Evolutionary conservation across 2,329 filamentous ascomycete species (phyloP).

Genomic region (Ceratocystis papillata): DNA sequence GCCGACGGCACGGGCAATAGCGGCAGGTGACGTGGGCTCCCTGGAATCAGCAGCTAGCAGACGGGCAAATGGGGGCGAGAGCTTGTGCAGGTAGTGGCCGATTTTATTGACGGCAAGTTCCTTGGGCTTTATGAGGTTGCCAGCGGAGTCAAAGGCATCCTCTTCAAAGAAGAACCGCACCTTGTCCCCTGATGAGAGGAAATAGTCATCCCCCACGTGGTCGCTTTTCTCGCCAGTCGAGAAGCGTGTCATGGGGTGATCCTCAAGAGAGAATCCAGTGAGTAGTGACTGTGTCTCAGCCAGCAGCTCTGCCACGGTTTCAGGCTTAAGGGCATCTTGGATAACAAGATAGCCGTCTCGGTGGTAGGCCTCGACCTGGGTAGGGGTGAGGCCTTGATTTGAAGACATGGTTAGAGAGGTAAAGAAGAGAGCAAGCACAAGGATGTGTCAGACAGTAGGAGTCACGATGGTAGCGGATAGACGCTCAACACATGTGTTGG

Average conservation of each 20-base stretch:
- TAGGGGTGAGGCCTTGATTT: constrained; percentile 50
- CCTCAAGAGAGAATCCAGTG: constrained; percentile 60
- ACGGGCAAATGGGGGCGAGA: constrained; percentile 54
- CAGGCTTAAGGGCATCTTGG: constrained; percentile 57
- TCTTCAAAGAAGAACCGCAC: constrained; percentile 96
- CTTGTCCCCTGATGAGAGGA: constrained; percentile 80
- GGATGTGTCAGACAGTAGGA: too few species aligned
- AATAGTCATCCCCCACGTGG: constrained; percentile 92
- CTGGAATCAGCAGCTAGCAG: constrained; percentile 44
- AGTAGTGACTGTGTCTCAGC: constrained; percentile 65
- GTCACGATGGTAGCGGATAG: too few species aligned
- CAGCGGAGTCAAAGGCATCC: constrained; percentile 63
- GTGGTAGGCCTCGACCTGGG: constrained; percentile 62
- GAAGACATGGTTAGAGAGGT: constrained; percentile 4
- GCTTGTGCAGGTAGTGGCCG: constrained; percentile 62
- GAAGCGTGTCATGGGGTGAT: constrained; percentile 90
- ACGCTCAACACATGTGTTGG: too few species aligned
- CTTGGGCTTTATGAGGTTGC: constrained; percentile 65
- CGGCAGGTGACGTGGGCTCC: constrained; percentile 38
- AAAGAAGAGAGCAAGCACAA: neutral
- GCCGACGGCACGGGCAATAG: constrained; percentile 59
- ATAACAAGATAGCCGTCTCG: constrained; percentile 85
- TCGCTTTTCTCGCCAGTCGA: constrained; percentile 63
- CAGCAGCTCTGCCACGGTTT: constrained; percentile 58
- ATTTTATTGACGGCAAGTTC: constrained; percentile 81